These are phyloP conservation scores for Rhizophora mangle DNA, from an alignment of 345 rosid species.

Conservation along the genomic window DNA sequence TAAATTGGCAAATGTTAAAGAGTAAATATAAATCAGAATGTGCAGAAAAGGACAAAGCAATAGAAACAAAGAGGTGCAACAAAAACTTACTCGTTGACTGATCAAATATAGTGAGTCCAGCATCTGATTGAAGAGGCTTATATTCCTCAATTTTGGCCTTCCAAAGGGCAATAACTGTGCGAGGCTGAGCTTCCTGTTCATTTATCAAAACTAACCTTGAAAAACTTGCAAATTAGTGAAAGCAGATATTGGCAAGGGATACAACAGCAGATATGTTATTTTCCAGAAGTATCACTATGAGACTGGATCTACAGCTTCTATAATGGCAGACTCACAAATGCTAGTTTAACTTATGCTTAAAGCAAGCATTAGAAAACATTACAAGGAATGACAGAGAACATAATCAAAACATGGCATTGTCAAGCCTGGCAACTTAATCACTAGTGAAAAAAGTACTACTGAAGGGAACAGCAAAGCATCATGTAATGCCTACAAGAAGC, in stretches of 20 bases:
- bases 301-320: too few species aligned
- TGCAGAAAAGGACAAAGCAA: not conserved
- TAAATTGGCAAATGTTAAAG: not conserved
- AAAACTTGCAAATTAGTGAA: not conserved
- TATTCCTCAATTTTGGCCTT: conserved; percentile 50
- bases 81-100: conserved; percentile 38
- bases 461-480: not conserved
- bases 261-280: too few species aligned
- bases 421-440: not conserved
- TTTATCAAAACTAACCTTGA: conserved; percentile 12
- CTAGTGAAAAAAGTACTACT: not conserved
- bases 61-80: not conserved
- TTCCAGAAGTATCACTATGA: too few species aligned
- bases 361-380: too few species aligned
- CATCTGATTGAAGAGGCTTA: conserved; percentile 38
- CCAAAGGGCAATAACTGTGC: conserved; percentile 37
- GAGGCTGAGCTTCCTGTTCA: conserved; percentile 44
- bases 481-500: not conserved
- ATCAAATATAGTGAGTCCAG: conserved; percentile 32
- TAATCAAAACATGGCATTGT: not conserved
- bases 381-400: not conserved
- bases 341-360: too few species aligned
- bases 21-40: not conserved
- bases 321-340: too few species aligned
- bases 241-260: not conserved